These are phyloP conservation scores for Dunaliella salina DNA, from an alignment of 163 green algal species.

Conservation along the genomic window DNA sequence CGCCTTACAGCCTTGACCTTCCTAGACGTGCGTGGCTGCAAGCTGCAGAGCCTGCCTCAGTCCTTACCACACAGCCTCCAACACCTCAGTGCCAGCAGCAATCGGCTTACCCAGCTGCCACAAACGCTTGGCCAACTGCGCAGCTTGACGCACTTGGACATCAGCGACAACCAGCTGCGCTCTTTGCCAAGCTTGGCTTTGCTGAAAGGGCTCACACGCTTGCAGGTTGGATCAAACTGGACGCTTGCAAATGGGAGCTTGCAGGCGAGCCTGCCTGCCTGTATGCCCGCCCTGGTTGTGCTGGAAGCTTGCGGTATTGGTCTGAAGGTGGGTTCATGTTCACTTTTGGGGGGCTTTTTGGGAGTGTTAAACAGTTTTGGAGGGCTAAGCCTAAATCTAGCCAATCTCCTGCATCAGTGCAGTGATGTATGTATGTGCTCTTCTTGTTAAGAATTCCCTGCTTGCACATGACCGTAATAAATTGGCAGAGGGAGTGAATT, in stretches of 20 bases:
- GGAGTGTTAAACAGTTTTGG: too few species aligned
- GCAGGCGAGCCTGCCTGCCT: background rate
- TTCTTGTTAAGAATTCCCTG: too few species aligned
- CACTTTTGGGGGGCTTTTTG: too few species aligned
- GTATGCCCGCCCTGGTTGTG: background rate
- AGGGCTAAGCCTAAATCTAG: too few species aligned
- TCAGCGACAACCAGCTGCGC: slow-evolving; percentile 15
- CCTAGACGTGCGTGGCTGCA: background rate
- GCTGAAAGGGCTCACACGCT: background rate
- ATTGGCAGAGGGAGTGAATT: too few species aligned
- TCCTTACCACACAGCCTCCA: background rate
- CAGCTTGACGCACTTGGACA: slow-evolving; percentile 12
- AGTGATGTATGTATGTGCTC: too few species aligned
- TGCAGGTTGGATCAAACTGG: background rate
- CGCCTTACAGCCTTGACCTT: background rate
- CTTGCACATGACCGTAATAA: too few species aligned
- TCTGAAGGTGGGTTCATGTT: background rate
- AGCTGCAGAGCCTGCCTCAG: background rate
- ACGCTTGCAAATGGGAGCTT: background rate
- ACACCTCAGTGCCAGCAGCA: slow-evolving; percentile 7
- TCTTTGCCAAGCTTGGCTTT: background rate
- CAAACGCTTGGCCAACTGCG: background rate
- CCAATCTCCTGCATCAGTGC: too few species aligned
- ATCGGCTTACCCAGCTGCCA: slow-evolving; percentile 16
- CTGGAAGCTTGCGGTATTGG: slow-evolving; percentile 7